A percentile compares a stretch with the other conserved stretches of the same genome.
Evolutionary conservation across 2,329 filamentous ascomycete genomes (phyloP).

Genomic region (Venturiaceae sp.): DNA sequence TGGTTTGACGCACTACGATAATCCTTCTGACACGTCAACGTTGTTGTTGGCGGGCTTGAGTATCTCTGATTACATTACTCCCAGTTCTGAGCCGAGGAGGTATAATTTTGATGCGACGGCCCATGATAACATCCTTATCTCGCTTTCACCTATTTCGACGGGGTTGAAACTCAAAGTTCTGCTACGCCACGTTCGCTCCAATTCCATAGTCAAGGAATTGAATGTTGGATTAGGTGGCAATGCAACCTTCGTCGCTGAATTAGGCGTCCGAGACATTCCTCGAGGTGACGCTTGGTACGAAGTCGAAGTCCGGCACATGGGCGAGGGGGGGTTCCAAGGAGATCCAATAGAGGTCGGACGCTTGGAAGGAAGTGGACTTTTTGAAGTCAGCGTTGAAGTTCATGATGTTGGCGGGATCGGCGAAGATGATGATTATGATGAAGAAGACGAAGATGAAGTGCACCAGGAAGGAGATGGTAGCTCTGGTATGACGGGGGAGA

Average conservation of each 20-base stretch:
- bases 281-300: slow-evolving; percentile 17
- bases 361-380: slow-evolving; percentile 14
- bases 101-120: slow-evolving; percentile 15
- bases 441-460: background rate
- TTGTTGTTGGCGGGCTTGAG: slow-evolving; percentile 14
- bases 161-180: slow-evolving; percentile 11
- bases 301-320: slow-evolving; percentile 14
- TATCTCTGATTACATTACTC: slow-evolving; percentile 14
- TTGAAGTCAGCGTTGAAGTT: slow-evolving; percentile 15
- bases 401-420: slow-evolving; percentile 7
- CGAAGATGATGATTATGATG: background rate
- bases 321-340: slow-evolving; percentile 11
- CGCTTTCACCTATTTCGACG: slow-evolving; percentile 13
- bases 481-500: background rate
- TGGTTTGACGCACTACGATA: slow-evolving; percentile 16
- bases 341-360: slow-evolving; percentile 8
- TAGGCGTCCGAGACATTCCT: slow-evolving; percentile 14
- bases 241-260: slow-evolving; percentile 12
- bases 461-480: background rate
- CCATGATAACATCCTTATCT: slow-evolving; percentile 12
- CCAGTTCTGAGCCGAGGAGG: slow-evolving; percentile 13
- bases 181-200: slow-evolving; percentile 14
- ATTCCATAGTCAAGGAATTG: slow-evolving; percentile 13
- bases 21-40: slow-evolving; percentile 16
- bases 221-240: slow-evolving; percentile 13